Conservation (phyloP, 306 rosid species). For the Cajanus cajan region DNA sequence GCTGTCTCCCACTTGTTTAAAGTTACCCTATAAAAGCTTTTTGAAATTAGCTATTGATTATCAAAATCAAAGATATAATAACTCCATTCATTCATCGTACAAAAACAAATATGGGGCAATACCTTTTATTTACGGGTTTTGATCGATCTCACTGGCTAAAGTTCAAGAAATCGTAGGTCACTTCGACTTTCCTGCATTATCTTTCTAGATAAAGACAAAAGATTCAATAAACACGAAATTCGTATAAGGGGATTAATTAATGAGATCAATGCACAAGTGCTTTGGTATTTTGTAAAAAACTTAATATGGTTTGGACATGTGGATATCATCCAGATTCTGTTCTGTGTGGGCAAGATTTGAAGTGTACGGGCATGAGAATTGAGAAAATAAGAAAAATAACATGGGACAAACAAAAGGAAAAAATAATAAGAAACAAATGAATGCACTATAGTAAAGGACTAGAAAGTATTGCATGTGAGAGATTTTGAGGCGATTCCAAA, state of each 20-base stretch:
- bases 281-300: neutral
- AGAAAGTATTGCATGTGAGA: too few relatives aligned
- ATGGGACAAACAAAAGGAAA: too few relatives aligned
- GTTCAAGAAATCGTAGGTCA: slow-evolving; percentile 15
- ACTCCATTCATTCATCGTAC: slow-evolving; percentile 25
- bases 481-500: too few relatives aligned
- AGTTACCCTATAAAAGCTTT: slow-evolving; percentile 11
- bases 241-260: neutral
- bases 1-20: slow-evolving; percentile 41
- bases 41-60: neutral
- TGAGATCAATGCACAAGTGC: neutral
- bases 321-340: too few relatives aligned
- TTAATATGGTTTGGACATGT: too few relatives aligned
- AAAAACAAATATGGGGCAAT: slow-evolving; percentile 9
- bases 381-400: too few relatives aligned
- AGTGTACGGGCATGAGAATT: too few relatives aligned
- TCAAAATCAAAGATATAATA: neutral
- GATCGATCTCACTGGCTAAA: neutral
- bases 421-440: too few relatives aligned
- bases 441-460: too few relatives aligned
- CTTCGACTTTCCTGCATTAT: slow-evolving; percentile 18
- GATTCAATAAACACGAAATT: neutral
- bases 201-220: slow-evolving; percentile 22
- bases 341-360: too few relatives aligned
- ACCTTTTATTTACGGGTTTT: neutral